Conservation (phyloP, 495 filamentous ascomycete species). For the Penicillium riverlandense region DNA sequence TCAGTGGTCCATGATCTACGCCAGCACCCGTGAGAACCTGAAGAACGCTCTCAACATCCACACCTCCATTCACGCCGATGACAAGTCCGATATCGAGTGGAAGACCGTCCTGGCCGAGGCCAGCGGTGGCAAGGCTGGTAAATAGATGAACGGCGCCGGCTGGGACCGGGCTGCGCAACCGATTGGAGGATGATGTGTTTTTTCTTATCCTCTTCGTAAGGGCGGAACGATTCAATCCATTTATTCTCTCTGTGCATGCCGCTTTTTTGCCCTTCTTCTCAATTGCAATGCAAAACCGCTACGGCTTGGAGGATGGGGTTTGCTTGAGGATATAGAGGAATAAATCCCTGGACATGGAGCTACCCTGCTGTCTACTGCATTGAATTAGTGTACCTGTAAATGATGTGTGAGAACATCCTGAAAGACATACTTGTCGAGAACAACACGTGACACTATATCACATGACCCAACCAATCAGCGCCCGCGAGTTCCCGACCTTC, state of each 20-base stretch:
- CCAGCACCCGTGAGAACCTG: conserved; percentile 86
- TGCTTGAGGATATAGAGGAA: no score
- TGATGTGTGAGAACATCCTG: no score
- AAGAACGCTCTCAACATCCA: conserved; percentile 79
- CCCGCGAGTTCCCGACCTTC: conserved; percentile 35
- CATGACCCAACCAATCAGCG: no score
- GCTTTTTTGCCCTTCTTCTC: conserved; percentile 25
- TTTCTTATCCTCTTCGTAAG: conserved; percentile 7
- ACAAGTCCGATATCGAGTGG: conserved; percentile 82
- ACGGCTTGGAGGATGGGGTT: conserved; percentile 18
- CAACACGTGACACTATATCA: no score
- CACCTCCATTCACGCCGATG: conserved; percentile 87
- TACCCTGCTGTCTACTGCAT: no score
- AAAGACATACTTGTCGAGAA: no score
- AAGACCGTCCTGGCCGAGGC: conserved; percentile 69
- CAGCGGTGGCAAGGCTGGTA: conserved; percentile 61
- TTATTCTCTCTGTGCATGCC: conserved; percentile 15
- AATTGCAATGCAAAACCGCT: conserved; percentile 40
- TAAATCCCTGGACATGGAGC: no score
- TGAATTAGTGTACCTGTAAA: no score
- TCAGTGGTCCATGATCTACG: conserved; percentile 81
- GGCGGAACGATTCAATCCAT: conserved; percentile 24
- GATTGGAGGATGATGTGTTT: conserved; percentile 1
- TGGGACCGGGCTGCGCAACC: conserved; percentile 32
- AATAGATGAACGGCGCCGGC: conserved; percentile 32